A percentile compares a stretch with the other conserved stretches of the same genome.
phyloP scores from a whole-genome alignment of 108 stramenopile species.

The Nitzschia palea region DNA sequence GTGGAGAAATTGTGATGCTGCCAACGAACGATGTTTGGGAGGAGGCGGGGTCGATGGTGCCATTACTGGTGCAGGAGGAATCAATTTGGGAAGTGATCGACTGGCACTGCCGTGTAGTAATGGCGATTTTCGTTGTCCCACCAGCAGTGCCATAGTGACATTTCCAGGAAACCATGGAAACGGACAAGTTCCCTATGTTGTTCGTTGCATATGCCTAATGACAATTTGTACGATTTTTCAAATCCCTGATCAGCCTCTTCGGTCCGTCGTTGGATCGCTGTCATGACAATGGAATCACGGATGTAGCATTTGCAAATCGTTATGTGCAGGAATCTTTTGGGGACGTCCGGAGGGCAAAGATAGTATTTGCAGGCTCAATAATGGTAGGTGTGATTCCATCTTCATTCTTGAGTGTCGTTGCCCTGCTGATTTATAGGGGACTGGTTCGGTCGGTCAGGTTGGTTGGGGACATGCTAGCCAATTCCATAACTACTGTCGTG shows the following conservation, averaged over 20 bases:
- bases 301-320: slow-evolving; percentile 67
- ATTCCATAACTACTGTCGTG: slow-evolving; percentile 82
- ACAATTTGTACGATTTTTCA: slow-evolving; percentile 20
- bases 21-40: slow-evolving; percentile 76
- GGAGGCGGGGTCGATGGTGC: slow-evolving; percentile 93
- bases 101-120: slow-evolving; percentile 51
- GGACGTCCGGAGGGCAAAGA: slow-evolving; percentile 47
- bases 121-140: slow-evolving; percentile 57
- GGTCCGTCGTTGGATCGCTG: slow-evolving; percentile 45
- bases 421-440: slow-evolving; percentile 88
- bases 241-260: slow-evolving; percentile 40
- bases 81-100: slow-evolving; percentile 48
- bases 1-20: no score
- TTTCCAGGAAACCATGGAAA: slow-evolving; percentile 60
- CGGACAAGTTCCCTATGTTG: slow-evolving; percentile 53
- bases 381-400: slow-evolving; percentile 61
- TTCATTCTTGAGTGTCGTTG: slow-evolving; percentile 50
- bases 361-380: slow-evolving; percentile 95
- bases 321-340: slow-evolving; percentile 78
- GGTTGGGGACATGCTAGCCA: slow-evolving; percentile 40
- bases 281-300: slow-evolving; percentile 42
- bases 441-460: slow-evolving; percentile 92
- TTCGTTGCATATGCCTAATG: slow-evolving; percentile 88
- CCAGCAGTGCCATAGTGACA: slow-evolving; percentile 67
- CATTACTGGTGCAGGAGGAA: slow-evolving; percentile 68